Conservation (phyloP, 2,329 filamentous ascomycete species). For the Torrubiella hemipterigena region DNA sequence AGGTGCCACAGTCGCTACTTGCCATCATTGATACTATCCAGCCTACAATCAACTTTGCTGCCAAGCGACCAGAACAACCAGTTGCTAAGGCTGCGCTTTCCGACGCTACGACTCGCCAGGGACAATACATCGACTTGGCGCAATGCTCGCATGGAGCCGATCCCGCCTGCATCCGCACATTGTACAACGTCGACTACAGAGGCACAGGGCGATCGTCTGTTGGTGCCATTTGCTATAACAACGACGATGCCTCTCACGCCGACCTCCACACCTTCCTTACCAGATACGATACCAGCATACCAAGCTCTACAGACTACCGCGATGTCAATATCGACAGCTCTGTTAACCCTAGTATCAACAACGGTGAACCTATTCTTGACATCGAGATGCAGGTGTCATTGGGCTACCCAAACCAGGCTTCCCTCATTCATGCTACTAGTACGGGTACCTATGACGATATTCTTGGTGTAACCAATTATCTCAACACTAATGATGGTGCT, state of each 20-base stretch:
- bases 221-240: constrained; percentile 6
- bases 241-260: constrained; percentile 3
- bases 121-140: too few species aligned
- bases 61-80: neutral
- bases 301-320: neutral
- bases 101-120: neutral
- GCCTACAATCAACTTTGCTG: neutral
- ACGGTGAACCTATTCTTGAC: neutral
- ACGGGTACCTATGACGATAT: too few species aligned
- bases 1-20: neutral
- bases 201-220: constrained; percentile 4
- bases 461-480: too few species aligned
- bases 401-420: neutral
- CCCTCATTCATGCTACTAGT: neutral
- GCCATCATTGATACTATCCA: neutral
- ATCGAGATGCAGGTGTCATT: neutral
- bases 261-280: constrained; percentile 1
- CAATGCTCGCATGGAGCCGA: too few species aligned
- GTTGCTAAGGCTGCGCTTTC: neutral
- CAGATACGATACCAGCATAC: constrained; percentile 1
- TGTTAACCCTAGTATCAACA: neutral
- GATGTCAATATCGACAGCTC: neutral
- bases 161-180: constrained; percentile 4
- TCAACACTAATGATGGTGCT: constrained; percentile 16
- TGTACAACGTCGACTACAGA: constrained; percentile 7